Evolutionary conservation across 1,284 basidiomycete species (phyloP).

Genomic region (Heterobasidion annosum): DNA sequence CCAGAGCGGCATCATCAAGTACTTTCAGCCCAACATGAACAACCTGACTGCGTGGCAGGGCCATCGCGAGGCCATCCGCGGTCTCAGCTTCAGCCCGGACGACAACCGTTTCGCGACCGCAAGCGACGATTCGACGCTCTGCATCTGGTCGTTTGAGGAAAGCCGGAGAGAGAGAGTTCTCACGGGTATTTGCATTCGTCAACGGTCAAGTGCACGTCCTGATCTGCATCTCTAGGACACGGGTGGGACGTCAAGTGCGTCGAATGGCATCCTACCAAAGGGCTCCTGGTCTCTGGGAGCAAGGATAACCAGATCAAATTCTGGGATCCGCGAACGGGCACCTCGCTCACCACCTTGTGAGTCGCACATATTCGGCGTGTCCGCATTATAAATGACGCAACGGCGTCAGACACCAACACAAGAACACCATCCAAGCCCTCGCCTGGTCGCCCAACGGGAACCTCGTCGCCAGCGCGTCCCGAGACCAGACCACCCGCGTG

Average conservation of each 20-base stretch:
- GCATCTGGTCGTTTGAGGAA: slow-evolving; percentile 94
- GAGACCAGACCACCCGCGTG: slow-evolving; percentile 92
- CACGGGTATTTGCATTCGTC: not conserved
- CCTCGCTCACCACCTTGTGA: slow-evolving; percentile 79
- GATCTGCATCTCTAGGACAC: slow-evolving; percentile 48
- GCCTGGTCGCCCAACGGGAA: slow-evolving; percentile 93
- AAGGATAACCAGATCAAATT: slow-evolving; percentile 99
- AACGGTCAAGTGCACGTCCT: not conserved
- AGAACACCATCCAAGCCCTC: slow-evolving; percentile 92
- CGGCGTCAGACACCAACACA: slow-evolving; percentile 77
- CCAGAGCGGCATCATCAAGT: slow-evolving; percentile 93
- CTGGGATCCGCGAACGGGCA: slow-evolving; percentile 93
- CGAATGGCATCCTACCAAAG: slow-evolving; percentile 97
- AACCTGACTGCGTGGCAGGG: slow-evolving; percentile 92
- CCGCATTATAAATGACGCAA: not conserved
- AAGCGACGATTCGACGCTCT: slow-evolving; percentile 89
- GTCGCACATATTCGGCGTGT: not conserved
- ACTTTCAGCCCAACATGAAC: slow-evolving; percentile 99
- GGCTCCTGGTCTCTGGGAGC: slow-evolving; percentile 86
- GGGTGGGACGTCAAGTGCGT: slow-evolving; percentile 99
- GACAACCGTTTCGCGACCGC: slow-evolving; percentile 90
- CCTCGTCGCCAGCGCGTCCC: slow-evolving; percentile 86
- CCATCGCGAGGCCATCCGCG: slow-evolving; percentile 85
- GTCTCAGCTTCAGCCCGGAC: slow-evolving; percentile 86
- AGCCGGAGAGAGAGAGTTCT: slow-evolving; percentile 74